These are phyloP conservation scores for Paragyromitra xinjiangensis DNA, from an alignment of 495 filamentous ascomycete species.

Conservation along the genomic window DNA sequence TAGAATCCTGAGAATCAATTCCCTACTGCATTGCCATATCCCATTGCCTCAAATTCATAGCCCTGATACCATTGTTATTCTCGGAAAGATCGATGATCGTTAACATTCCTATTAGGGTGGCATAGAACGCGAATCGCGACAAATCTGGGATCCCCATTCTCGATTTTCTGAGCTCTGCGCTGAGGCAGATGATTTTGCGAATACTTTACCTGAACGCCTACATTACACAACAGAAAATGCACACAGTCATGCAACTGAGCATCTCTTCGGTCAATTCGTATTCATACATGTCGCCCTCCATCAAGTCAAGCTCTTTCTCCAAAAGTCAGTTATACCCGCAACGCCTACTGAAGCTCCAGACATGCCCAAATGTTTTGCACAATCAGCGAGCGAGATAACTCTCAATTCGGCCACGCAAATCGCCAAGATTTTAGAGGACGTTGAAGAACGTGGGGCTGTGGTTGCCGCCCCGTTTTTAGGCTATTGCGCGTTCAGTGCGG, in stretches of 20 bases:
- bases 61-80: not conserved
- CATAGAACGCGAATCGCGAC: conserved; percentile 76
- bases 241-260: conserved; percentile 80
- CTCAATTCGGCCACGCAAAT: conserved; percentile 91
- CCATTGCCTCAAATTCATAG: not conserved
- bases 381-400: conserved; percentile 76
- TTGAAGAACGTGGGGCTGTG: conserved; percentile 70
- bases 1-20: not conserved
- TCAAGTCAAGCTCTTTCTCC: conserved; percentile 89
- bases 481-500: conserved; percentile 92
- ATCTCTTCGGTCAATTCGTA: conserved; percentile 90
- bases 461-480: conserved; percentile 91
- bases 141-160: conserved; percentile 84
- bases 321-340: conserved; percentile 83
- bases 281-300: conserved; percentile 89
- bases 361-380: conserved; percentile 81
- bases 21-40: not conserved
- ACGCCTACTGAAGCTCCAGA: conserved; percentile 73
- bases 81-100: conserved; percentile 12
- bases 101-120: conserved; percentile 66
- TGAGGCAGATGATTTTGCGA: conserved; percentile 74
- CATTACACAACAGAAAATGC: conserved; percentile 83
- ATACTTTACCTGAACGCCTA: conserved; percentile 73
- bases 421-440: conserved; percentile 81
- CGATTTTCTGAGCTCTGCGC: conserved; percentile 74